Evolutionary conservation across 2,329 filamentous ascomycete genomes (phyloP).

Genomic region (Talaromyces verruculosus): DNA sequence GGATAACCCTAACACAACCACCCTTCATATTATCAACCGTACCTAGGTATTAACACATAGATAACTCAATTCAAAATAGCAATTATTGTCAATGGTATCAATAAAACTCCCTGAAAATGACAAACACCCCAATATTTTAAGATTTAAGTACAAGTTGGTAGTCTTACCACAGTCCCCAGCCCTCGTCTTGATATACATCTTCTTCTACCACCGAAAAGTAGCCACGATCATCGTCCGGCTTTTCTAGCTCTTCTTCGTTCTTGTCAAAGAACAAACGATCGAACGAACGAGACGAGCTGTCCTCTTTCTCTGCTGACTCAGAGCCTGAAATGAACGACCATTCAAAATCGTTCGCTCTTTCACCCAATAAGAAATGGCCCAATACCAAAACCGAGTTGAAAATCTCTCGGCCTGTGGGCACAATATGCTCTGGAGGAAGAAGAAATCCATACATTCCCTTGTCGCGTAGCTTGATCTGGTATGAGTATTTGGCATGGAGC

Average conservation of each 20-base stretch:
- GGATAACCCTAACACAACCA: conserved; percentile 16
- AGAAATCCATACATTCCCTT: conserved; percentile 93
- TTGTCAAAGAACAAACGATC: background rate
- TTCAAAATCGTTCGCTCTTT: conserved; percentile 15
- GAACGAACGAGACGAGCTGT: background rate
- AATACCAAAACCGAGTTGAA: conserved; percentile 81
- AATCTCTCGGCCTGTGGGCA: conserved; percentile 85
- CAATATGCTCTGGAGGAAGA: conserved; percentile 79
- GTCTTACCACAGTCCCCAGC: conserved; percentile 17
- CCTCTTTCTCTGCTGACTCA: background rate
- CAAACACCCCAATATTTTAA: background rate
- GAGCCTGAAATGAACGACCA: conserved; percentile 18
- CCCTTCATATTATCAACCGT: background rate
- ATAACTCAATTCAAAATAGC: background rate
- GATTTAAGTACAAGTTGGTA: background rate
- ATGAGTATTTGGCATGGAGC: conserved; percentile 76
- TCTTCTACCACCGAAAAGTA: conserved; percentile 20
- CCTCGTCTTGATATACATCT: conserved; percentile 19
- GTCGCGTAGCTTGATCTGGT: conserved; percentile 90
- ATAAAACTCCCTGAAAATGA: background rate
- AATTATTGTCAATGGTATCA: background rate
- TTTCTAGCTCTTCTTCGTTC: background rate
- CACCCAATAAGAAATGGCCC: conserved; percentile 61
- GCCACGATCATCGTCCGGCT: conserved; percentile 12
- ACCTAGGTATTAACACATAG: background rate